These are phyloP conservation scores for Xylariaceae sp. DNA, from an alignment of 2,329 filamentous ascomycete species.

Conservation along the genomic window DNA sequence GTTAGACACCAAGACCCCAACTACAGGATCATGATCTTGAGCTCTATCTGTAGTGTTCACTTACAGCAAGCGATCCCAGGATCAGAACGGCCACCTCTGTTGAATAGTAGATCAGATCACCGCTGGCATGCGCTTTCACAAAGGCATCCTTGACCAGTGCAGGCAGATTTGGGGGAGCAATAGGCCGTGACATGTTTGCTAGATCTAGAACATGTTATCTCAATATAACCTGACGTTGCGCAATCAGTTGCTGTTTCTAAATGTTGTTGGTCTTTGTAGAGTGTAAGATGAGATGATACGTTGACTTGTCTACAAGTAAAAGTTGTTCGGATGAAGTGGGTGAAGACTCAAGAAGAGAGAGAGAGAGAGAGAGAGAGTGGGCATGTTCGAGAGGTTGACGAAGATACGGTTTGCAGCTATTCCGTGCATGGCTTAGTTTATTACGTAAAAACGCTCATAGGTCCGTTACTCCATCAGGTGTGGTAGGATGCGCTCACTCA, in stretches of 20 bases:
- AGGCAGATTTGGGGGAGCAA: conserved; percentile 44
- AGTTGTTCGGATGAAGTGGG: not conserved
- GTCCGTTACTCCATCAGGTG: no score
- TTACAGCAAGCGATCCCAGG: conserved; percentile 29
- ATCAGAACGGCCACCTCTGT: conserved; percentile 48
- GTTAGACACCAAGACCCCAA: conserved; percentile 3
- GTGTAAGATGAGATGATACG: not conserved
- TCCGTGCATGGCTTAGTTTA: no score
- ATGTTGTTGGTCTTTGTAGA: not conserved
- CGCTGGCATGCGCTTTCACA: conserved; percentile 41
- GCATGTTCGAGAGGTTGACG: no score
- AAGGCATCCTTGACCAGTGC: conserved; percentile 48
- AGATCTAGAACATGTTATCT: conserved; percentile 17
- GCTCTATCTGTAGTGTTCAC: conserved; percentile 3
- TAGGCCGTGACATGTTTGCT: conserved; percentile 36
- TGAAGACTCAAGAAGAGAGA: not conserved
- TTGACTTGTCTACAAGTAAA: not conserved
- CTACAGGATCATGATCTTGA: not conserved
- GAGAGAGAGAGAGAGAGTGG: no score
- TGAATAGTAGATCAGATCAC: conserved; percentile 50
- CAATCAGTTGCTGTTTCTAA: not conserved
- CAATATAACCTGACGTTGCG: not conserved
- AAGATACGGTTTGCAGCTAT: no score
- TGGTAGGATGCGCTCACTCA: no score
- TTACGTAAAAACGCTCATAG: no score